phyloP scores from a whole-genome alignment of 2,329 filamentous ascomycete species.

The Tolypocladium amazonense region DNA sequence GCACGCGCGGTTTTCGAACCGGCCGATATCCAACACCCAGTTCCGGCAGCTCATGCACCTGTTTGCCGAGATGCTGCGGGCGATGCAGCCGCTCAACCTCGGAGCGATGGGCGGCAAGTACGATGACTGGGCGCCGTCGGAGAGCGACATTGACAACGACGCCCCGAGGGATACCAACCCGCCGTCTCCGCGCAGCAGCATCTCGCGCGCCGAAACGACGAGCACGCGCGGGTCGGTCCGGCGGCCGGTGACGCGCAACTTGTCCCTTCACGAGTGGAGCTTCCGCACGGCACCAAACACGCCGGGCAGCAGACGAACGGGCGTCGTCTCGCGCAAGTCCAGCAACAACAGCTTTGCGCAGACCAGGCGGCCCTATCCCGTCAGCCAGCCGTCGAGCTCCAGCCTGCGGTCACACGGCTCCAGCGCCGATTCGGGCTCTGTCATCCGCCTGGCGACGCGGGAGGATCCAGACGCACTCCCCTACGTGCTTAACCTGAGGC shows the following conservation, averaged over 20 bases:
- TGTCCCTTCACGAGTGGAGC: constrained; percentile 32
- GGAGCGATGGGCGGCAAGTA: constrained; percentile 30
- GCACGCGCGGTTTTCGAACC: constrained; percentile 68
- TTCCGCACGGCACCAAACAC: constrained; percentile 46
- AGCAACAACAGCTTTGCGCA: constrained; percentile 31
- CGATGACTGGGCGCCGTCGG: constrained; percentile 15
- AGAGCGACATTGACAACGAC: constrained; percentile 35
- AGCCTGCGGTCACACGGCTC: constrained; percentile 28
- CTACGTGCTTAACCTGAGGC: constrained; percentile 25
- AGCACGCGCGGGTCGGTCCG: constrained; percentile 22
- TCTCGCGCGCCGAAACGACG: constrained; percentile 15
- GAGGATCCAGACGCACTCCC: constrained; percentile 21
- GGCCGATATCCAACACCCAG: constrained; percentile 53
- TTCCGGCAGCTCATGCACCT: constrained; percentile 75
- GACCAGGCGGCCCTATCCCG: constrained; percentile 27
- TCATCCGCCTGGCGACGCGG: constrained; percentile 36
- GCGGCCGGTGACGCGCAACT: constrained; percentile 20
- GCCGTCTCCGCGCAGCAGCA: constrained; percentile 25
- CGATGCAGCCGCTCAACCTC: constrained; percentile 57
- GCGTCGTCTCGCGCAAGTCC: constrained; percentile 22
- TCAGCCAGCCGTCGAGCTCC: constrained; percentile 25
- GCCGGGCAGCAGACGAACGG: constrained; percentile 31
- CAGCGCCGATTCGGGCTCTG: constrained; percentile 26
- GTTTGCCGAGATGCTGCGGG: constrained; percentile 70
- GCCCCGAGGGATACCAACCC: constrained; percentile 30